Evolutionary conservation across 2,329 filamentous ascomycete genomes (phyloP).

Genomic region (Aureobasidium sp.): DNA sequence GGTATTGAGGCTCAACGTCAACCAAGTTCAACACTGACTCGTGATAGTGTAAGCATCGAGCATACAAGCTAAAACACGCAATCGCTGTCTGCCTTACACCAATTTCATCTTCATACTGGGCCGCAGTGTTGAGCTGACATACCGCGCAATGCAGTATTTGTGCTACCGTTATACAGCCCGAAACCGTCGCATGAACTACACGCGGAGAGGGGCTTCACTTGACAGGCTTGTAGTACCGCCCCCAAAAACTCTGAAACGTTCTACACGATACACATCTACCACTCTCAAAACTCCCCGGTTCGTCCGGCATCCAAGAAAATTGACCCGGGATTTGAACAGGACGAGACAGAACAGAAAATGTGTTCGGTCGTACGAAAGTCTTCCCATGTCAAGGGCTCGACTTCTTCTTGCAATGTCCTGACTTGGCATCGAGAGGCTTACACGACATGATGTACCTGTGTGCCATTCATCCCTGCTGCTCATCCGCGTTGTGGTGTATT

Average conservation of each 20-base stretch:
- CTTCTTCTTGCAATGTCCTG: neutral
- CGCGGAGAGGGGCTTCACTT: conserved; percentile 4
- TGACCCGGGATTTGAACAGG: neutral
- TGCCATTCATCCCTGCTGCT: conserved; percentile 1
- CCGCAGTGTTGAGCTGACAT: neutral
- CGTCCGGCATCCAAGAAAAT: neutral
- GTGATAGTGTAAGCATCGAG: neutral
- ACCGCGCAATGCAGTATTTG: neutral
- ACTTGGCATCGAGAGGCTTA: neutral
- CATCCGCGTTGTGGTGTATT: neutral
- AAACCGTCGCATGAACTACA: conserved; percentile 10
- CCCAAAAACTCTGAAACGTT: conserved; percentile 2
- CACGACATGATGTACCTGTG: conserved; percentile 1
- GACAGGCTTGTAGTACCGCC: conserved; percentile 8
- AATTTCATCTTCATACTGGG: neutral
- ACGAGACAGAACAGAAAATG: neutral
- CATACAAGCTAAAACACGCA: neutral
- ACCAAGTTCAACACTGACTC: neutral
- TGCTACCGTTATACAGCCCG: conserved; percentile 5
- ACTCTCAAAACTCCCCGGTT: neutral
- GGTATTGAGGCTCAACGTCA: neutral
- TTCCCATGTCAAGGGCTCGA: neutral
- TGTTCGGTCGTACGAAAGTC: neutral
- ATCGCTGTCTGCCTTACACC: neutral
- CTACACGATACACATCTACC: neutral